Evolutionary conservation across 177 flowering plant species (phyloP), one percentile per base, ranked within the genome.

Genomic region (Telopea speciosissima): DNA sequence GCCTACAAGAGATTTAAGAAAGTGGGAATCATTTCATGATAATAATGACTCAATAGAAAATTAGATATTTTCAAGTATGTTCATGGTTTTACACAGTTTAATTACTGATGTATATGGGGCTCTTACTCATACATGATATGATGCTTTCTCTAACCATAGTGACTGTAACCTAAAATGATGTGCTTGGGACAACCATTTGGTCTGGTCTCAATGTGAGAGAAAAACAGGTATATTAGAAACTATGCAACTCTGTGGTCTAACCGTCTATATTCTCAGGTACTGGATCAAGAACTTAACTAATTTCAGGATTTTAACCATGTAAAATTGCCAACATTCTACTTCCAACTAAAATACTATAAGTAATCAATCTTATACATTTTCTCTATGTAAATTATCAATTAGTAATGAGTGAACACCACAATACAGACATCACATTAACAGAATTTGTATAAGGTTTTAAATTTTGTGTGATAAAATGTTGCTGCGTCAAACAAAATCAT

Each of bases 1-100:
- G 12, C 81, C 83, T 81, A 56, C 65, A 74, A 65, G 9, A 73
- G 54, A 74, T 28, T 63, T 10, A 31, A 62, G 42, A 54, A 64
- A 36, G 5, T 24, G 26, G 26, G 52, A 49, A 65, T 62, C n/a
- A 67, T 42, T 45, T 17, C 0, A 19, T 52, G 19, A 24, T 16
- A 16, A 44, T 13, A 44, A 44, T 44, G 33, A 44, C 49, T 44
- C 49, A 44, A 44, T 9, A 49, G 17, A 49, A 49, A 16, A 13
- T 44, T 44, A 44, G 19, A 49, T 49, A 49, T 49, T 49, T 49
- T 12, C 54, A 12, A 49, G 54, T 16, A 49, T 13, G 17, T 49
- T 49, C 16, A 49, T 49, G 16, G 19, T 49, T 12, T 49, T 13
- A 49, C 14, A 49, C 1, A 49, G 16, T 16, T 12, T 16, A 49